phyloP scores from a whole-genome alignment of 306 rosid genomes.

The Oxytropis ochrocephala region DNA sequence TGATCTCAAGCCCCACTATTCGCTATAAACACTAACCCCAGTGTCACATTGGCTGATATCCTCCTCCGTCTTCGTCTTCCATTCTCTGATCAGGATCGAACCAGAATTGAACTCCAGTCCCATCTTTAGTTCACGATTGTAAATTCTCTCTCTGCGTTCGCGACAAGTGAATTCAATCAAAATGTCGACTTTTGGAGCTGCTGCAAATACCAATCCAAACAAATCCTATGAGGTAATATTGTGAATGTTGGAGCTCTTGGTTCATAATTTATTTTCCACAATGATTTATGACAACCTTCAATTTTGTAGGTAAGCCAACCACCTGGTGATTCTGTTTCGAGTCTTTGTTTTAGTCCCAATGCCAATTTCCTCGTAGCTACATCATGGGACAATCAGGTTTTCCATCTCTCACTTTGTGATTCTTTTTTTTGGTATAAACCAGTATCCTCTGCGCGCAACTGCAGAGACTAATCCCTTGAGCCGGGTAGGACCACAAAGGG shows the following conservation, averaged over 20 bases:
- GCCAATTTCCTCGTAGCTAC: conserved; percentile 69
- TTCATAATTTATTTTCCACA: not conserved
- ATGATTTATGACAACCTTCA: not conserved
- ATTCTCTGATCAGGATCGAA: too few relatives aligned
- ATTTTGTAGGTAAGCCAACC: conserved; percentile 61
- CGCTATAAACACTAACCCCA: too few relatives aligned
- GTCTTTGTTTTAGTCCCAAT: conserved; percentile 70
- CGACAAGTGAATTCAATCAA: not conserved
- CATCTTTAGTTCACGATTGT: too few relatives aligned
- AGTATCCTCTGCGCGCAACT: too few relatives aligned
- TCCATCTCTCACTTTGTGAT: not conserved
- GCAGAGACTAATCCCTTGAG: too few relatives aligned
- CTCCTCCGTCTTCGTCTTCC: too few relatives aligned
- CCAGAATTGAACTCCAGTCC: too few relatives aligned
- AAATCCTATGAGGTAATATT: conserved; percentile 46
- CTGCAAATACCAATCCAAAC: conserved; percentile 41
- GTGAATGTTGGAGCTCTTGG: not conserved
- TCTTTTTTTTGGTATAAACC: too few relatives aligned
- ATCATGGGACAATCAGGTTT: conserved; percentile 90
- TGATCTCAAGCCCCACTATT: too few relatives aligned
- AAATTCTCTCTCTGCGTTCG: not conserved
- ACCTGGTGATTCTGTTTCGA: conserved; percentile 65
- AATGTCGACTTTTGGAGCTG: conserved; percentile 43
- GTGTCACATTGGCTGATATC: too few relatives aligned
- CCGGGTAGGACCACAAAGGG: too few relatives aligned